Evolutionary conservation across 2,329 filamentous ascomycete species (phyloP), one percentile per base, ranked within the genome.

Genomic region (Fusarium chlamydosporum): DNA sequence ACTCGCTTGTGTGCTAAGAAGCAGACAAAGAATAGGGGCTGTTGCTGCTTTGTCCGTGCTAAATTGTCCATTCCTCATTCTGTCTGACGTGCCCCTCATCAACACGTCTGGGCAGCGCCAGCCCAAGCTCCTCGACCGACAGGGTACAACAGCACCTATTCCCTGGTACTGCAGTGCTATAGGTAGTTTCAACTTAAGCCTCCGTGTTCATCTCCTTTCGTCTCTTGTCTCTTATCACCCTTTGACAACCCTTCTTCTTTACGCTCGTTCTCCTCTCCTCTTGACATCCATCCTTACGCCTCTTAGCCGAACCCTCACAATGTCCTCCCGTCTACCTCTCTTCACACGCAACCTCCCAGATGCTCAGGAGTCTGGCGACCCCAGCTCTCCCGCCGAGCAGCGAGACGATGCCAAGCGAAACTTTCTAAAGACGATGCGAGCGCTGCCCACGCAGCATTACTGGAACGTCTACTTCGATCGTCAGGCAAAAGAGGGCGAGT

Each of bases 401-500:
- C 90, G 92, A 74, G 91, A 92, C 79, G 89, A 91, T 79, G 91
- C 91, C 58, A 94, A 94, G 88, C 89, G 91, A 82, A 94, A 94
- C 83, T 92, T 94, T 79, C 85, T 93, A 72, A 89, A 92, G 79
- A 86, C 89, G 29, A 90, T 88, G 84, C 85, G 93, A 55, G 86
- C 91, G 52, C 83, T 94, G 70, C 89, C 91, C 16, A 91, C 92
- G 29, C 91, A 94, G 81, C 90, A 94, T 78, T 93, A 92, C 81
- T 93, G 92, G 88, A 85, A 90, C 72, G 89, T 92, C 72, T 92
- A 86, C 77, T 90, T 90, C 76, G 88, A 90, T 78, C 82, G 87
- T 81, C 87, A 76, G 75, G 80, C 48, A 45, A 71, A 74, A 57
- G 72, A 63, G 31, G 61, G 80, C 63, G 76, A 63, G 71, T 76